Conservation (phyloP, 345 rosid genomes). For the Turnera subulata region DNA sequence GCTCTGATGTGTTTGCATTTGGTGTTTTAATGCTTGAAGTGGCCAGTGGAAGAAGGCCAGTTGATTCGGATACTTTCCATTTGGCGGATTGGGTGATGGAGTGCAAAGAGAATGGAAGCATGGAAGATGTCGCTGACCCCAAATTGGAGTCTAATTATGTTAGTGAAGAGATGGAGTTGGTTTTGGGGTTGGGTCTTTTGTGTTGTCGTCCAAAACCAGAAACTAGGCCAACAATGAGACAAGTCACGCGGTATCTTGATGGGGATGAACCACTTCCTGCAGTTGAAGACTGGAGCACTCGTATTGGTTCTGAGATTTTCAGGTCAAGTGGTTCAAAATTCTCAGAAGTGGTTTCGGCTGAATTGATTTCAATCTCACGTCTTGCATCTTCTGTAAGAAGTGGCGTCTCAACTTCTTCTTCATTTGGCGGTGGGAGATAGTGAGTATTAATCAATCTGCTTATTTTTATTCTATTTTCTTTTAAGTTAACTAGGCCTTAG, state of each 20-base stretch:
- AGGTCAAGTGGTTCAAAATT: constrained; percentile 12
- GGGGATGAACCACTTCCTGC: constrained; percentile 44
- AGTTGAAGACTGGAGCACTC: constrained; percentile 22
- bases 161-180: constrained; percentile 41
- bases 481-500: no score
- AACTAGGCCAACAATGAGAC: constrained; percentile 56
- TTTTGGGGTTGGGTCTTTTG: constrained; percentile 41
- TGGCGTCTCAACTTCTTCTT: background rate
- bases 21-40: constrained; percentile 67
- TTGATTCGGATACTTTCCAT: constrained; percentile 22
- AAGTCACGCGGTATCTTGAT: constrained; percentile 45
- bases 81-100: constrained; percentile 41
- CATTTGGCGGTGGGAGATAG: no score
- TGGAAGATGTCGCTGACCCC: constrained; percentile 45
- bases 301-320: constrained; percentile 15
- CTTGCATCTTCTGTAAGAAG: constrained; percentile 23
- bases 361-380: constrained; percentile 13
- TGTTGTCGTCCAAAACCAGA: constrained; percentile 46
- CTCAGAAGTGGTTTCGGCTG: constrained; percentile 22
- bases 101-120: constrained; percentile 18
- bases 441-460: no score
- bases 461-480: no score
- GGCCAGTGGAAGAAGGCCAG: constrained; percentile 52
- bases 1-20: constrained; percentile 65
- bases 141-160: constrained; percentile 31